phyloP scores from a whole-genome alignment of 2,329 filamentous ascomycete species.

The Xylaria sp. region DNA sequence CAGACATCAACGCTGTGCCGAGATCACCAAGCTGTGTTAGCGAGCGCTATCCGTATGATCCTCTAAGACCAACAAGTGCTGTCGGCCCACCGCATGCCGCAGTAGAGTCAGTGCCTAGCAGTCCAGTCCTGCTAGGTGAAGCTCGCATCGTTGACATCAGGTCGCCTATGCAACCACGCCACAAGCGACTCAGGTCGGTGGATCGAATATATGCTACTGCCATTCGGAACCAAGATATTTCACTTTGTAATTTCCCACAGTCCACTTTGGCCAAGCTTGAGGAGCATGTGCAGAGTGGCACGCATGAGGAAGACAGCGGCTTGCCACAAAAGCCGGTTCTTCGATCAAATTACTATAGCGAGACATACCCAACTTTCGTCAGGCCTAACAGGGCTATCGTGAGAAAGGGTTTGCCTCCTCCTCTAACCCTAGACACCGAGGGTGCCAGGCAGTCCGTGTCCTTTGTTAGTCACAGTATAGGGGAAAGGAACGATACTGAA shows the following conservation, averaged over 20 bases:
- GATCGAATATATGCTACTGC: constrained; percentile 44
- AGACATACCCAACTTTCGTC: constrained; percentile 38
- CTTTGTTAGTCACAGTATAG: constrained; percentile 41
- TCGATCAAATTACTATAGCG: constrained; percentile 41
- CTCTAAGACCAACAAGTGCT: constrained; percentile 33
- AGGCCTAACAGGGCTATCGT: constrained; percentile 42
- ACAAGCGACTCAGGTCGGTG: constrained; percentile 43
- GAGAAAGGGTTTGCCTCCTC: constrained; percentile 43
- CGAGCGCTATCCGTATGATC: constrained; percentile 31
- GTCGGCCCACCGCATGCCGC: constrained; percentile 40
- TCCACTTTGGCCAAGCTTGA: constrained; percentile 18
- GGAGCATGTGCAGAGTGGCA: background rate
- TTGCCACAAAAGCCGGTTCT: constrained; percentile 30
- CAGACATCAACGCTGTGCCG: constrained; percentile 22
- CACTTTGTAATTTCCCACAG: constrained; percentile 40
- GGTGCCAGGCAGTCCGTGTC: constrained; percentile 24
- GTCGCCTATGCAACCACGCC: constrained; percentile 29
- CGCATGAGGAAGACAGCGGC: constrained; percentile 10
- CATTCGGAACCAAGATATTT: constrained; percentile 45
- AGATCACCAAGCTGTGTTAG: constrained; percentile 25
- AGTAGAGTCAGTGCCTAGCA: constrained; percentile 43
- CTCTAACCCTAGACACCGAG: constrained; percentile 41
- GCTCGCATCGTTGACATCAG: constrained; percentile 47
- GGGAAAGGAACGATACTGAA: constrained; percentile 44
- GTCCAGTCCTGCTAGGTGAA: constrained; percentile 45